Evolutionary conservation across 495 filamentous ascomycete genomes (phyloP).

Genomic region (Aspergillus cristatus): DNA sequence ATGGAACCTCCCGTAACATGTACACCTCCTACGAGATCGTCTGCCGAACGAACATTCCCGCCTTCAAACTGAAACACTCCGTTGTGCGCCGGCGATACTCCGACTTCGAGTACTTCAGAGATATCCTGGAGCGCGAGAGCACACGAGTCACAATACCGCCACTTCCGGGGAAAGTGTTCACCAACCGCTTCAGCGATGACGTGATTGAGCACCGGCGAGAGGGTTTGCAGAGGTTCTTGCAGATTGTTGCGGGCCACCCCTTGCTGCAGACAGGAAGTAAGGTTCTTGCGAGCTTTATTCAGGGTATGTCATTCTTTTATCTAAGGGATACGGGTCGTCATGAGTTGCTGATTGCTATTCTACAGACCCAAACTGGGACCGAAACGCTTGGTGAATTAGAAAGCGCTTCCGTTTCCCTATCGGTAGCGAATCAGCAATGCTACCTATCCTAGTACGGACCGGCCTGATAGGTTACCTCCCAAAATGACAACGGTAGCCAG

Average conservation of each 20-base stretch:
- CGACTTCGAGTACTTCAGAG: slow-evolving; percentile 98
- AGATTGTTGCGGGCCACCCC: slow-evolving; percentile 96
- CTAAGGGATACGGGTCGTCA: slow-evolving; percentile 1
- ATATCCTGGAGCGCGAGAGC: slow-evolving; percentile 91
- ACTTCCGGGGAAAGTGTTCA: slow-evolving; percentile 94
- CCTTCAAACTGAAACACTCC: slow-evolving; percentile 86
- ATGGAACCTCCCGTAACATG: slow-evolving; percentile 89
- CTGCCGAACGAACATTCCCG: slow-evolving; percentile 95
- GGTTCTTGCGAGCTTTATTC: slow-evolving; percentile 89
- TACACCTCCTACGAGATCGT: slow-evolving; percentile 98
- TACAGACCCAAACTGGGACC: slow-evolving; percentile 28
- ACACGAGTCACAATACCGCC: slow-evolving; percentile 94
- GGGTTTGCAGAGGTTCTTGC: slow-evolving; percentile 88
- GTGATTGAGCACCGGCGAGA: slow-evolving; percentile 93
- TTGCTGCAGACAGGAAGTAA: slow-evolving; percentile 96
- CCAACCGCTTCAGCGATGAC: slow-evolving; percentile 95
- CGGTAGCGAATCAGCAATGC: too few species aligned
- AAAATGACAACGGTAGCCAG: too few species aligned
- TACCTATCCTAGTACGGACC: too few species aligned
- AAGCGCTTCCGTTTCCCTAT: neutral
- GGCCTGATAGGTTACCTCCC: neutral
- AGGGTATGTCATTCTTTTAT: slow-evolving; percentile 53
- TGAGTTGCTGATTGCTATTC: slow-evolving; percentile 3
- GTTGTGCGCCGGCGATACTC: slow-evolving; percentile 87
- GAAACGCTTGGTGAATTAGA: slow-evolving; percentile 26